Base-by-base conservation (phyloP, 2,329 filamentous ascomycete genomes). In the Fusarium chaquense region DNA sequence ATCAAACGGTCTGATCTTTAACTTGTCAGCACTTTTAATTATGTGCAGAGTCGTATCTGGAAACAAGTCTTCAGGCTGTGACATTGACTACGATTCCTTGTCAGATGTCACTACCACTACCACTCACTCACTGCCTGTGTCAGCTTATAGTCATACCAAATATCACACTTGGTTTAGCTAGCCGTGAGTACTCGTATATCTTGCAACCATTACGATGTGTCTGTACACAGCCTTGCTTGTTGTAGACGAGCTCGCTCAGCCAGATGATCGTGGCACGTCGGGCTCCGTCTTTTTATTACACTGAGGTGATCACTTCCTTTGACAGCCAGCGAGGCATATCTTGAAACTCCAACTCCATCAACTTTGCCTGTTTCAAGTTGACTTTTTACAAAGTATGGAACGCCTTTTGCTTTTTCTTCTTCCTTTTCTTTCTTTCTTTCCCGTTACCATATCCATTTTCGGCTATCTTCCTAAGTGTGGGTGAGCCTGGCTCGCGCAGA, bases 331-430 rank as follows among this genome's bases (percentile, higher is more conserved):
- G 59, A 71, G 68, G 68, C 44, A 69, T 70, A 70, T 70, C 60
- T 69, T 70, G 67, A 70, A 71, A 70, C 67, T 33, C 36, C 51
- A 44, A 33, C 54, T 63, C 51, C 63, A 71, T 69, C 49, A 52
- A 28, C 16, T n/a, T 52, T 44, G 24, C 49, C 46, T 55, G 68
- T 71, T 70, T 69, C 64, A 65, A 53, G 49, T 46, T 55, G 18
- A 20, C 51, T 26, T 40, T 58, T 52, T 33, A 38, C 53, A 30
- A 41, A 20, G 20, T 26, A 24, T 44, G 20, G 44, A 28, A n/a
- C 11, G 13, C 20, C 28, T 10, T 40, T 40, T n/a, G 15, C 11
- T 33, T 33, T 33, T 33, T 33, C 4, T 1, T 10, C 20, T 38
- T 22, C 15, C 38, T 41, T 43, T 43, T 47, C 54, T 38, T 20